phyloP scores from a whole-genome alignment of 2,329 filamentous ascomycete genomes.

The Corynespora cassiicola region DNA sequence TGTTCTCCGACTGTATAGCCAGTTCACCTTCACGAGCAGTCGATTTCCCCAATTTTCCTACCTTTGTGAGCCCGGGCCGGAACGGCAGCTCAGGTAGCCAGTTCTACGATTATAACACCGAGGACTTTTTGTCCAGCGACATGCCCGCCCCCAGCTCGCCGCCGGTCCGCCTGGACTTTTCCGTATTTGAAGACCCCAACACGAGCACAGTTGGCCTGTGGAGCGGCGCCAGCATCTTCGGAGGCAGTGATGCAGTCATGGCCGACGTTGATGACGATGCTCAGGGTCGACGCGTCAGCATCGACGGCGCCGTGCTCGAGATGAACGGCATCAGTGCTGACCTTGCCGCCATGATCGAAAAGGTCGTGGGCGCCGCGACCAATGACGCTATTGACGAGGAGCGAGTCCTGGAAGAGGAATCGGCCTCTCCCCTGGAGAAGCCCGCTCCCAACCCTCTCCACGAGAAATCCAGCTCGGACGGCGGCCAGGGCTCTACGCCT shows the following conservation, averaged over 20 bases:
- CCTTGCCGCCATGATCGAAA: constrained; percentile 45
- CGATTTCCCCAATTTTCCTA: constrained; percentile 43
- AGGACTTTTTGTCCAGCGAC: constrained; percentile 45
- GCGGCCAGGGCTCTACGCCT: too few species aligned
- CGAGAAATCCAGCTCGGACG: too few species aligned
- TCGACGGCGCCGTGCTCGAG: constrained; percentile 25
- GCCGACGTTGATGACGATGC: constrained; percentile 13
- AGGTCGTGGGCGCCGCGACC: constrained; percentile 32
- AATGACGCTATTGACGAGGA: constrained; percentile 15
- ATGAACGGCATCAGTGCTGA: constrained; percentile 40
- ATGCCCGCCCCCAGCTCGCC: constrained; percentile 45
- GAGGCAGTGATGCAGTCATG: constrained; percentile 34
- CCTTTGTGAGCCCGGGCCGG: constrained; percentile 36
- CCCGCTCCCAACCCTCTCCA: too few species aligned
- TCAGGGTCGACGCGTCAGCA: constrained; percentile 10
- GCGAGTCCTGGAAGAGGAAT: too few species aligned
- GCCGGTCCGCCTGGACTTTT: constrained; percentile 36
- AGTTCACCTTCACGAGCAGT: constrained; percentile 37
- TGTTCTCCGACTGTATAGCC: constrained; percentile 55
- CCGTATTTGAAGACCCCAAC: constrained; percentile 45
- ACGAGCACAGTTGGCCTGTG: constrained; percentile 42
- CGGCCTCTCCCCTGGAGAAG: too few species aligned
- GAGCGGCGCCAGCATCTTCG: constrained; percentile 41
- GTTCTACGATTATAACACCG: constrained; percentile 35
- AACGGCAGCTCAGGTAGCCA: constrained; percentile 16